Conservation (phyloP, 2,329 filamentous ascomycete species). For the Trichoderma brevicompactum region DNA sequence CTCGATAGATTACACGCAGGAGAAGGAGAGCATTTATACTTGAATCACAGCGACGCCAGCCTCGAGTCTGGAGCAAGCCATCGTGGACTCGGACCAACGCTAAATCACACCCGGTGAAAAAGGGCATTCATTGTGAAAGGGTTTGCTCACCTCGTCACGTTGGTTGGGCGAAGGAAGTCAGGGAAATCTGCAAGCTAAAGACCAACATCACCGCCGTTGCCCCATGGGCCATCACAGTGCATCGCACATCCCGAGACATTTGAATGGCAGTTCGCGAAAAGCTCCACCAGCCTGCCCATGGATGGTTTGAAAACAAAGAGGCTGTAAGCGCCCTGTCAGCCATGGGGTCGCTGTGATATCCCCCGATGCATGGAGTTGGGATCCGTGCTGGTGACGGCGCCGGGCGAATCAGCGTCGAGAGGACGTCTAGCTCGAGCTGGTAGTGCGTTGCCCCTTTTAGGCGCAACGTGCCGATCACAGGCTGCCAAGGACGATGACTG, state of each 20-base stretch:
- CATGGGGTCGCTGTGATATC: conserved; percentile 17
- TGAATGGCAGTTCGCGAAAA: conserved; percentile 11
- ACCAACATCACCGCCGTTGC: not conserved
- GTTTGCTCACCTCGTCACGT: not conserved
- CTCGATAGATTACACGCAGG: not conserved
- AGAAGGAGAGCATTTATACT: not conserved
- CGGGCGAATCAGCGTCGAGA: conserved; percentile 18
- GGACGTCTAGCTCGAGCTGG: conserved; percentile 5
- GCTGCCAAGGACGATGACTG: not conserved
- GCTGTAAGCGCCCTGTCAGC: conserved; percentile 20
- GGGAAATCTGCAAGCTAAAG: not conserved
- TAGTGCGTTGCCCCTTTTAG: conserved; percentile 10
- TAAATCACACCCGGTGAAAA: not conserved
- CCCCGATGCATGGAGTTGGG: not conserved
- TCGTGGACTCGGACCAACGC: not conserved
- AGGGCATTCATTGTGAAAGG: not conserved
- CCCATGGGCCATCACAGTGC: not conserved
- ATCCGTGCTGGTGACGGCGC: not conserved
- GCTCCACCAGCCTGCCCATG: not conserved
- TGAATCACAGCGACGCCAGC: not conserved
- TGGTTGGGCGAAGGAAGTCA: not conserved
- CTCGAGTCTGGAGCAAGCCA: not conserved
- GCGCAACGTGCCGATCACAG: conserved; percentile 4
- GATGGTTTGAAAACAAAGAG: not conserved
- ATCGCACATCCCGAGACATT: conserved; percentile 9